A percentile compares a stretch with the other conserved stretches of the same genome.
phyloP scores from a whole-genome alignment of 78 protist species.

The Dictyostelium citrinum region DNA sequence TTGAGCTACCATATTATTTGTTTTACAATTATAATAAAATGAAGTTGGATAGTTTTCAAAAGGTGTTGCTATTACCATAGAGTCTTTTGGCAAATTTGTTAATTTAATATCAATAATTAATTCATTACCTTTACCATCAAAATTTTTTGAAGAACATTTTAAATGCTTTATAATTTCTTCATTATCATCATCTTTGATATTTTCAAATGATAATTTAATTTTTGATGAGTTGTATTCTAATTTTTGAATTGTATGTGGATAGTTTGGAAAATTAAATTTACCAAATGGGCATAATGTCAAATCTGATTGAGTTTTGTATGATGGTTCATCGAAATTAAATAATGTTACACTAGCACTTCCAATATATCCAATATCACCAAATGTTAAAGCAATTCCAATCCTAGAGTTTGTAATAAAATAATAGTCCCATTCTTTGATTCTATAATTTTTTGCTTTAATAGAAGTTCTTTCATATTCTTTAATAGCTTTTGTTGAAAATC shows the following conservation, averaged over 20 bases:
- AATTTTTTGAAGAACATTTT: background rate
- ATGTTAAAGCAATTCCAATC: background rate
- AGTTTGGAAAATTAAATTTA: background rate
- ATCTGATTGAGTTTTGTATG: background rate
- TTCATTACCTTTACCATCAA: background rate
- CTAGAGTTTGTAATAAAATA: background rate
- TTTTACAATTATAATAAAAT: conserved; percentile 1
- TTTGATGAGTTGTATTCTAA: background rate
- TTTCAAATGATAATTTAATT: background rate
- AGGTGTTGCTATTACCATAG: background rate
- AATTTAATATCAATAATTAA: background rate
- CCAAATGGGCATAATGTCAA: background rate
- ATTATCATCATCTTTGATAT: background rate
- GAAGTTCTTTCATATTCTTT: background rate
- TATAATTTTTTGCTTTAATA: background rate
- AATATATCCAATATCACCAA: conserved; percentile 11
- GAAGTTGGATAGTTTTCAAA: background rate
- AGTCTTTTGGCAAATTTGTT: background rate
- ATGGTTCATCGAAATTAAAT: background rate
- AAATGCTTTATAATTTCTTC: background rate
- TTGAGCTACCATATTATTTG: background rate
- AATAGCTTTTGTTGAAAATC: background rate
- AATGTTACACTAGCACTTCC: background rate
- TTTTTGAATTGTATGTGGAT: background rate
- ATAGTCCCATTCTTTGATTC: conserved; percentile 29